A percentile compares a stretch with the other conserved stretches of the same genome.
These are phyloP conservation scores for Aphanomyces stellatus DNA, from an alignment of 352 stramenopile species.

Conservation along the genomic window DNA sequence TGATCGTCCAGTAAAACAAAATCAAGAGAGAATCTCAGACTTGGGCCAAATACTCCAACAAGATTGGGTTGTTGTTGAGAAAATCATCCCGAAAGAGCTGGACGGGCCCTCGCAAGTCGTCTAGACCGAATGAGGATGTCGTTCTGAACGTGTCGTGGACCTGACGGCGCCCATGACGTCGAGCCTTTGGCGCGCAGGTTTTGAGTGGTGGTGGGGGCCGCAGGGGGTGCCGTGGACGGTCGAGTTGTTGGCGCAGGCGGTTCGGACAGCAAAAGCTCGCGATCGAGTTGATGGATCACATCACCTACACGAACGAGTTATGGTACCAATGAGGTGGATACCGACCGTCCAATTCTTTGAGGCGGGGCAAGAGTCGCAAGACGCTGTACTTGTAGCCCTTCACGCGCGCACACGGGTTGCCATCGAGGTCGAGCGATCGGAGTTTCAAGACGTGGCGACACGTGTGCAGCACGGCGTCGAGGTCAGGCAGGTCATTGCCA, in stretches of 20 bases:
- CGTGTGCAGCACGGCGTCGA: slow-evolving; percentile 39
- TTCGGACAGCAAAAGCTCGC: neutral
- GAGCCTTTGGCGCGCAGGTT: neutral
- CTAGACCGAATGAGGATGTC: too few relatives aligned
- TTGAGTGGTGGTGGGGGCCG: neutral
- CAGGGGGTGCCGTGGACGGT: neutral
- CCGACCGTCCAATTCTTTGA: slow-evolving; percentile 56
- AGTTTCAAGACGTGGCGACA: slow-evolving; percentile 49
- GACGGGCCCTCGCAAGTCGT: slow-evolving; percentile 40
- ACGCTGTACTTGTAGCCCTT: slow-evolving; percentile 72
- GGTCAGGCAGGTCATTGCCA: slow-evolving; percentile 40
- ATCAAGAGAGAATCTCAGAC: neutral
- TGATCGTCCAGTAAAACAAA: neutral
- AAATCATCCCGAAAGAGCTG: slow-evolving; percentile 80
- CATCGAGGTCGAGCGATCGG: slow-evolving; percentile 55
- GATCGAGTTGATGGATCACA: slow-evolving; percentile 4
- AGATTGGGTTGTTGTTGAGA: slow-evolving; percentile 73
- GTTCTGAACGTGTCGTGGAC: too few relatives aligned
- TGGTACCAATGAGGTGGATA: neutral
- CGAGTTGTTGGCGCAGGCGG: neutral
- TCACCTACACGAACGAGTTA: neutral
- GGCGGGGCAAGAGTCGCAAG: slow-evolving; percentile 42
- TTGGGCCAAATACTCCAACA: slow-evolving; percentile 71
- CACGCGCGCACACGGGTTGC: slow-evolving; percentile 54
- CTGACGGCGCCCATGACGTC: too few relatives aligned